Base-by-base conservation (phyloP, 106 monocot genomes). In the Acorus calamus region DNA sequence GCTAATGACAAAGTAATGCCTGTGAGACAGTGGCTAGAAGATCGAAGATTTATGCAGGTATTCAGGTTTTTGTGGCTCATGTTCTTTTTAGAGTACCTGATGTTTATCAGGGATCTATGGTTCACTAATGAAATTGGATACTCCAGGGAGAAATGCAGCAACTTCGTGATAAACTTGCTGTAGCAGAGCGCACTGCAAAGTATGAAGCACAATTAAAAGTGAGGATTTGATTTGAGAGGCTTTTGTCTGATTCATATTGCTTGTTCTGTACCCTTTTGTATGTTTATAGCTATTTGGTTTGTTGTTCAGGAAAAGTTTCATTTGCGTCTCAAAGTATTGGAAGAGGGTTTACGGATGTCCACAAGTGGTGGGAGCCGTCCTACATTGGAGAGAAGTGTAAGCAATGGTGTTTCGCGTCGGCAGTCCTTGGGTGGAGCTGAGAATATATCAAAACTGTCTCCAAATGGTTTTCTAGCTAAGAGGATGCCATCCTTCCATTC, bases 1-100 rank as follows among this genome's bases (percentile, higher is more conserved):
- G 89, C 82, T 63, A 94, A 90, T 74, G 94, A 94, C 61, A 94
- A 87, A 79, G 94, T 94, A 47, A 94, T 94, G 94, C 94, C 94
- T 66, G 94, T 94, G 10, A 86, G 74, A 69, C 94, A 94, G 51
- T 94, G 94, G 94, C 89, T 94, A 53, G 94, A 94, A 62, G 94
- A 94, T 11, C 80, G 94, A 49, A 82, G 89, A 56, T 94, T 94
- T 68, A 84, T 94, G 89, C 94, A 94, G 76, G 94, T 87, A 50
- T 44, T 14, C 11, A 54, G 9, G 10, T 8, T 2, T 2, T 48
- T 50, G 55, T 49, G 46, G 11, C 8, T 53, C 3, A n/a, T 4
- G 12, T 55, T 41, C 62, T 45, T 43, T 54, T n/a, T 14, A 11
- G 14, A 4, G 11, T 9, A 12, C 44, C 44, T 8, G 7, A n/a